Evolutionary conservation across 2,329 filamentous ascomycete species (phyloP), one percentile per base, ranked within the genome.

Genomic region (Epicoccum nigrum): DNA sequence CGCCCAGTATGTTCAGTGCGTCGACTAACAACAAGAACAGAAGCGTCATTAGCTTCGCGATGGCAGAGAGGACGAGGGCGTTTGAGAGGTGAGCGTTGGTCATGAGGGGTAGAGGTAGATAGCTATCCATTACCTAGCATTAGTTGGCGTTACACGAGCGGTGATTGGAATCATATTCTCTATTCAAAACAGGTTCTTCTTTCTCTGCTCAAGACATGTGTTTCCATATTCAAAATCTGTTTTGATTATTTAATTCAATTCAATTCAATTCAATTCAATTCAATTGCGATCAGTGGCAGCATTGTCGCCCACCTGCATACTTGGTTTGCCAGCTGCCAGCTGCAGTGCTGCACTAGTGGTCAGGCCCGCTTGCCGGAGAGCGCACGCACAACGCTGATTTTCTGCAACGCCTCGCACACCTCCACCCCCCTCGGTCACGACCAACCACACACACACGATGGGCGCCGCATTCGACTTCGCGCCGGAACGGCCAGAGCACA

Each of bases 401-500:
- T 48, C 37, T 33, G 50, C 38, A 44, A 25, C n/a, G 23, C 23
- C 37, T 21, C 28, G 19, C 9, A 19, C 27, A 42, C 44, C n/a
- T n/a, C n/a, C n/a, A 33, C 19, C 43, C 28, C 38, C 43, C 44
- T 47, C 44, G 16, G 44, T n/a, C n/a, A n/a, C n/a, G n/a, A n/a
- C n/a, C n/a, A n/a, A n/a, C n/a, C n/a, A n/a, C 46, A 54, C 41
- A 45, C 42, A 30, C 63, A 73, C 56, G 63, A 80, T 80, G 77
- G 76, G 76, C 58, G 67, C 75, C 69, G 77, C 85, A 54, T 89
- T 88, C 80, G 93, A 97, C 83, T 90, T 92, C 78, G 89, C 90
- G 81, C 87, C 90, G 68, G 90, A 96, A 77, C 84, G 94, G 76
- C 93, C 94, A 67, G 90, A 94, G 64, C 87, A 94, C 76, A 95